Base-by-base conservation (phyloP, 306 rosid genomes). In the Urtica urens region DNA sequence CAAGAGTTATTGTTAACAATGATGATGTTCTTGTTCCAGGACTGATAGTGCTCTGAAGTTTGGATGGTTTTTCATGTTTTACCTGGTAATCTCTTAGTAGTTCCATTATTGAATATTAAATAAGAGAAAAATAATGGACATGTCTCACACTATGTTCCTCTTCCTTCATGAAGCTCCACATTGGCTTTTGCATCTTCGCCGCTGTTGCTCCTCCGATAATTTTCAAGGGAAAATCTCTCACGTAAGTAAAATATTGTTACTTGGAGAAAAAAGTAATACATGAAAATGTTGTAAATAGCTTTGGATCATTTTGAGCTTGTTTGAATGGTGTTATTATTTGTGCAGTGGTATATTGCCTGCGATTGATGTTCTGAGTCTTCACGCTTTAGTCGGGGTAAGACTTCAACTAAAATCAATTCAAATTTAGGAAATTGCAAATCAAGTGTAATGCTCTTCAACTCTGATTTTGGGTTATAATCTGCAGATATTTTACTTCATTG, bases 31-130 rank as follows among this genome's bases (percentile, higher is more conserved):
- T 60, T 50, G 52, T 70, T 53, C 47, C 92, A 85, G 96, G 94
- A 85, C 87, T 7, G 96, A 85, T 64, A 92, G 93, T 73, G 94
- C 96, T 63, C 46, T 92, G 63, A 85, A 81, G 85, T 90, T 85
- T 71, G 79, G 93, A 56, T 77, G 82, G 93, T 90, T 90, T 71
- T 90, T 90, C 77, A 23, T 79, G 58, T 19, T 39, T 63, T 90
- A 90, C 67, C 0, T 27, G 81, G 99, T 68, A 72, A 75, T 73
- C 68, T 34, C 38, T 43, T 15, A 19, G 7, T 34, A 10, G 29
- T 42, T 44, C 22, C 54, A 26, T 34, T 40, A 64, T 30, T 67
- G 33, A 40, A 49, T 56, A 35, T 38, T 52, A 37, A 49, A 29
- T 16, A 14, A 15, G 11, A 10, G 4, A 6, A 43, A 49, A 54